These are phyloP conservation scores for Albugo candida DNA, from an alignment of 352 stramenopile species.

Conservation along the genomic window DNA sequence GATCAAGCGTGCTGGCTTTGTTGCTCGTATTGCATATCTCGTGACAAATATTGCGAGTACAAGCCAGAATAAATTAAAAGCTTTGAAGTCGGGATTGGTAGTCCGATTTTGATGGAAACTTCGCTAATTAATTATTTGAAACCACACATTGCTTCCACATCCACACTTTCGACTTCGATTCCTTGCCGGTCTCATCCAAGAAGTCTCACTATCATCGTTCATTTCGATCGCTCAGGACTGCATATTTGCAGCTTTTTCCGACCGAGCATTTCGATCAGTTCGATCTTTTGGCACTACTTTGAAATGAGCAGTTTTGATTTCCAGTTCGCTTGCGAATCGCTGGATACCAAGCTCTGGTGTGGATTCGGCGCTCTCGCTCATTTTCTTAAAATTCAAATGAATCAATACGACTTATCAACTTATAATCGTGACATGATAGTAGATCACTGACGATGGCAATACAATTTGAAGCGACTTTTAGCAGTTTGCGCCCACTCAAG, in stretches of 20 bases:
- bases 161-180: slow-evolving; percentile 60
- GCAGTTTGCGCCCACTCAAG: too few relatives aligned
- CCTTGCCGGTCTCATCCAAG: slow-evolving; percentile 45
- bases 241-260: slow-evolving; percentile 59
- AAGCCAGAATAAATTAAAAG: slow-evolving; percentile 60
- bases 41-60: slow-evolving; percentile 51
- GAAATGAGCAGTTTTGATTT: slow-evolving; percentile 79
- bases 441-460: too few relatives aligned
- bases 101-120: slow-evolving; percentile 78
- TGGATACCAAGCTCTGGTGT: slow-evolving; percentile 69
- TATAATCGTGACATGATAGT: too few relatives aligned
- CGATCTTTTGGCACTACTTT: slow-evolving; percentile 82
- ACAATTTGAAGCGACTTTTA: too few relatives aligned
- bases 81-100: slow-evolving; percentile 79
- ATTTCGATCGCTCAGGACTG: slow-evolving; percentile 71
- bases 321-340: slow-evolving; percentile 66
- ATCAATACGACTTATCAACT: too few relatives aligned
- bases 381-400: too few relatives aligned
- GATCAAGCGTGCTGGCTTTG: slow-evolving; percentile 28
- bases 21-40: slow-evolving; percentile 42
- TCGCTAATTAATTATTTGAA: slow-evolving; percentile 63
- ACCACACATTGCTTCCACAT: slow-evolving; percentile 68
- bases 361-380: too few relatives aligned
- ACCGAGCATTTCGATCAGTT: slow-evolving; percentile 71
- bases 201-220: slow-evolving; percentile 76